Evolutionary conservation across 2,329 filamentous ascomycete species (phyloP), one percentile per base, ranked within the genome.

Genomic region (Colletotrichum sp.): DNA sequence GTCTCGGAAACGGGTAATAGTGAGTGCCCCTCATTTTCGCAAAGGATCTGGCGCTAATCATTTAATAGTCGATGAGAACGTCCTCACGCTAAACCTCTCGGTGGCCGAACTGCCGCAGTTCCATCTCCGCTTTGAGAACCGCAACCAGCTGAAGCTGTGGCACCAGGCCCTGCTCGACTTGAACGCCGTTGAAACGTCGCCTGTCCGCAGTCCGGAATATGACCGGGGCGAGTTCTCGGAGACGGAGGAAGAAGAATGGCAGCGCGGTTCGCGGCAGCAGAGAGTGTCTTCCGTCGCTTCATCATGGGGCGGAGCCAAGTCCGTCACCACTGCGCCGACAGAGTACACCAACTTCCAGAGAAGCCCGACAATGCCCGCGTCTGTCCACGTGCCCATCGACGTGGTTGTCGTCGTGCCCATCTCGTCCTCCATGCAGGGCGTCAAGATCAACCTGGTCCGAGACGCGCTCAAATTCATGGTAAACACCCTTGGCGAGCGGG

Each of bases 341-440:
- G 97, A 98, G 82, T 98, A 98, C 85, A 97, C 95, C 55, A 94
- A 90, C 82, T 92, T 94, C 55, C 90, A 90, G 81, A 84, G 88
- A 80, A 89, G 83, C 81, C 86, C 86, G 68, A 80, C 81, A 71
- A 86, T 85, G 76, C 86, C 77, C 62, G 79, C 87, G 25, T 91
- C 93, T 8, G 84, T 96, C 64, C 97, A 99, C 82, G 95, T 98
- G 18, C 96, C 97, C 3, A 92, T 98, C 70, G 97, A 99, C 82
- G 93, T 99, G 34, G 96, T 99, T 0, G 95, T 98, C 1, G 97
- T 99, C 27, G 96, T 99, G 39, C 97, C 97, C 0, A 96, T 99
- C 8, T 98, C 97, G 0, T 98, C 96, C 1, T 98, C 97, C 0
- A 99, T 98, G 96, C 97, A 98, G 85, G 97, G 97, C n/a, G 91